These are phyloP conservation scores for Boletus rubroflammeus DNA, from an alignment of 768 basidiomycete genomes.

Conservation along the genomic window DNA sequence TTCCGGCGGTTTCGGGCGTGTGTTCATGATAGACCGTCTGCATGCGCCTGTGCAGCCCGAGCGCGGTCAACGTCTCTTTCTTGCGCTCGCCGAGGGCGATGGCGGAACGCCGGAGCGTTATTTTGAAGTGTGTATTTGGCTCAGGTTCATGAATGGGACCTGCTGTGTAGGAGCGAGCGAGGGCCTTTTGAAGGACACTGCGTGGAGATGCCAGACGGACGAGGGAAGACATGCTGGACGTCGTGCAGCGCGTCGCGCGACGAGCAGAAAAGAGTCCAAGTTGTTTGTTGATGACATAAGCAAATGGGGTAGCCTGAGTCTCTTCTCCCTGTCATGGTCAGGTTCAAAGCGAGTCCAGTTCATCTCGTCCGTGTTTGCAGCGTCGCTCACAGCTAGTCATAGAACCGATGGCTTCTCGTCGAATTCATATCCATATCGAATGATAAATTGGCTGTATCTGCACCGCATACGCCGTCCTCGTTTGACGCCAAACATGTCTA, in stretches of 20 bases:
- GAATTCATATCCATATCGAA: slow-evolving; percentile 62
- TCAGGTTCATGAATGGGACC: background rate
- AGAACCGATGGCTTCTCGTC: slow-evolving; percentile 89
- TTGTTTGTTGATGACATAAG: slow-evolving; percentile 13
- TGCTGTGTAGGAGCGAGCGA: slow-evolving; percentile 12
- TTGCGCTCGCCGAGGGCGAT: slow-evolving; percentile 75
- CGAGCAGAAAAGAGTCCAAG: background rate
- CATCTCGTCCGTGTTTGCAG: too few species aligned
- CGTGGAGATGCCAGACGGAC: slow-evolving; percentile 9
- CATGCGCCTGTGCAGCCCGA: slow-evolving; percentile 79
- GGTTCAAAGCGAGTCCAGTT: slow-evolving; percentile 53
- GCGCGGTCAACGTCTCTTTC: slow-evolving; percentile 71
- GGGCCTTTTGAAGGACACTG: background rate
- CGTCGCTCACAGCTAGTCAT: background rate
- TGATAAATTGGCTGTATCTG: slow-evolving; percentile 8
- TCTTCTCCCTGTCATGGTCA: slow-evolving; percentile 46
- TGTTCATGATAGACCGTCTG: slow-evolving; percentile 83
- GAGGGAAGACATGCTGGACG: slow-evolving; percentile 11
- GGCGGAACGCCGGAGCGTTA: slow-evolving; percentile 83
- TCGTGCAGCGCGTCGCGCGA: background rate
- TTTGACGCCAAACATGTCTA: slow-evolving; percentile 67
- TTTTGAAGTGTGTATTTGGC: slow-evolving; percentile 75
- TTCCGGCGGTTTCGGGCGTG: slow-evolving; percentile 72
- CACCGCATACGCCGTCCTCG: slow-evolving; percentile 9
- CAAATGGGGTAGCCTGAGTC: background rate